Percentiles rank a stretch among this genome's conserved stretches.
Conservation (phyloP, 768 basidiomycete genomes). For the Pleurotus sapidus region DNA sequence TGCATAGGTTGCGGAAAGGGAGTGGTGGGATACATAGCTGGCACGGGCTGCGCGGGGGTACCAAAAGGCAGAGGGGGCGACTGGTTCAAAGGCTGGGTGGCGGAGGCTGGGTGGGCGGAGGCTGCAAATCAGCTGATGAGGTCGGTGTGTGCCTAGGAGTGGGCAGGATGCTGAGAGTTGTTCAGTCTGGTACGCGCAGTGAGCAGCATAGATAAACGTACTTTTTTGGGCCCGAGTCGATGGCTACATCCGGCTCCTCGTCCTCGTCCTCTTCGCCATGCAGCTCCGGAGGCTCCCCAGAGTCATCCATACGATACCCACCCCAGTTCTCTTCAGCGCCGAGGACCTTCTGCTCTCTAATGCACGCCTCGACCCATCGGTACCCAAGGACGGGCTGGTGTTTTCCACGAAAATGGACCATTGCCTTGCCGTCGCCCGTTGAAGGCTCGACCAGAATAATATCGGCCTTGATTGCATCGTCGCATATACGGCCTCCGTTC, state of each 20-base stretch:
- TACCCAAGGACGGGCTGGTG: constrained; percentile 52
- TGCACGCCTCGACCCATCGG: constrained; percentile 48
- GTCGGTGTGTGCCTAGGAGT: constrained; percentile 60
- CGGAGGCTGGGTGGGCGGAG: too few relatives aligned
- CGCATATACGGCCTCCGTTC: constrained; percentile 55
- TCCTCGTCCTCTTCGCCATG: constrained; percentile 37
- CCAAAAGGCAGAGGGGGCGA: too few relatives aligned
- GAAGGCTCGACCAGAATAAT: constrained; percentile 59
- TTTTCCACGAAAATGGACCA: constrained; percentile 57
- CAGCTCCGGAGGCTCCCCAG: constrained; percentile 35
- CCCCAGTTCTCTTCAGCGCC: constrained; percentile 53
- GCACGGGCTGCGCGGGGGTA: too few relatives aligned
- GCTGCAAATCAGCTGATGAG: too few relatives aligned
- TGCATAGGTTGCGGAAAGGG: too few relatives aligned
- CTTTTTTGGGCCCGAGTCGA: too few relatives aligned
- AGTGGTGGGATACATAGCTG: too few relatives aligned
- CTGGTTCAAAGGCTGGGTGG: too few relatives aligned
- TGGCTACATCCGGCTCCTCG: constrained; percentile 8
- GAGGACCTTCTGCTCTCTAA: constrained; percentile 40
- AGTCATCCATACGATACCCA: constrained; percentile 35
- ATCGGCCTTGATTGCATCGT: constrained; percentile 47
- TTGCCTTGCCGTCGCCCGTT: constrained; percentile 48
- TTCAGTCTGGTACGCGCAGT: constrained; percentile 7
- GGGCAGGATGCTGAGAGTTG: constrained; percentile 45
- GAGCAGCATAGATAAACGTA: constrained; percentile 16